Conservation (phyloP, 495 filamentous ascomycete genomes). For the Penicillium canescens region DNA sequence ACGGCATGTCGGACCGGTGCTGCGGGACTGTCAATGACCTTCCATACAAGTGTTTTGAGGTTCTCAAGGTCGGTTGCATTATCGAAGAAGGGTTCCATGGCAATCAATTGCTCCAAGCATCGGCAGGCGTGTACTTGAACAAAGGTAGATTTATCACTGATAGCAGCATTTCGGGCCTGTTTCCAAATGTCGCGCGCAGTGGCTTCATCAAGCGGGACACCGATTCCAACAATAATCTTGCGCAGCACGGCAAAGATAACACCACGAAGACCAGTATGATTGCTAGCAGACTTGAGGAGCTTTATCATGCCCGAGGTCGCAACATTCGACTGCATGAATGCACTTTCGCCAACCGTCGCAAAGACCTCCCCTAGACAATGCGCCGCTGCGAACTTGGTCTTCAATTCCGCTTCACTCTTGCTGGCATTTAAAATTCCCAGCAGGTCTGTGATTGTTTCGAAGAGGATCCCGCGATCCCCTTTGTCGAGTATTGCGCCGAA, state of each 20-base stretch:
- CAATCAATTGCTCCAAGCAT: constrained; percentile 74
- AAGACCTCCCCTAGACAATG: constrained; percentile 89
- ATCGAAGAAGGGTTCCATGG: constrained; percentile 75
- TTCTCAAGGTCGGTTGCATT: constrained; percentile 91
- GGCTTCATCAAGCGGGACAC: constrained; percentile 75
- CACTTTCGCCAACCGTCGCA: constrained; percentile 87
- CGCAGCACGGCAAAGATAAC: constrained; percentile 77
- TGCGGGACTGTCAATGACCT: constrained; percentile 77
- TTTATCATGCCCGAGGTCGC: constrained; percentile 71
- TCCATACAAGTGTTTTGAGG: constrained; percentile 75
- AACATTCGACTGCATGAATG: constrained; percentile 77
- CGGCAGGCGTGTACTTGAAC: constrained; percentile 79
- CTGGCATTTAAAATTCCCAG: constrained; percentile 70
- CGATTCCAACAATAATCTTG: constrained; percentile 72
- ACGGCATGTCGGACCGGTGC: constrained; percentile 77
- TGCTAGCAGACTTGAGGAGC: constrained; percentile 75
- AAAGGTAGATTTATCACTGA: constrained; percentile 77
- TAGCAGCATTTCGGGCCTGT: constrained; percentile 73
- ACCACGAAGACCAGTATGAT: constrained; percentile 79
- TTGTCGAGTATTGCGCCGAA: constrained; percentile 82
- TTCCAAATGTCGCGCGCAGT: constrained; percentile 94
- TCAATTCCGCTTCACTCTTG: constrained; percentile 78
- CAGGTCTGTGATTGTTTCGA: constrained; percentile 91
- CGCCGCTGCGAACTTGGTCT: constrained; percentile 81
- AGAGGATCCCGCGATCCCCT: constrained; percentile 88